Base-by-base conservation (phyloP, 352 stramenopile genomes). In the Phytopythium montanum region DNA sequence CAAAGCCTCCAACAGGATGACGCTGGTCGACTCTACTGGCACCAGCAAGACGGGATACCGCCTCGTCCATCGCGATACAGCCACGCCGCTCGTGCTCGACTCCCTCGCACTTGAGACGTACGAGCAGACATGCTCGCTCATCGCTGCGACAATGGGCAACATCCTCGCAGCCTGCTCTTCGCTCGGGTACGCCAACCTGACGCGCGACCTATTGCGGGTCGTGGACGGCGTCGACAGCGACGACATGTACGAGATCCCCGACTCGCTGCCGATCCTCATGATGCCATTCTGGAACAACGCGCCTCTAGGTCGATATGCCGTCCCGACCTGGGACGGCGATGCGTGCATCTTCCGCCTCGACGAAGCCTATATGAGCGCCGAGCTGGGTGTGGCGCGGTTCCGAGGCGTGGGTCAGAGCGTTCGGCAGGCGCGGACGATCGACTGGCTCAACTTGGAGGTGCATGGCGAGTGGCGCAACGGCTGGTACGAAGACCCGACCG, bases 401-500 rank as follows among this genome's bases (percentile, higher is more conserved):
- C 54, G 59, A 33, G 56, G 48, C 33, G 41, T 72, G 0, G 69
- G 69, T 31, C 52, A 41, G 38, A 66, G 19, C 6, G 54, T 64
- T 8, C 57, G 57, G 0, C 44, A 61, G 10, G 21, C 55, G 1
- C 44, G 42, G n/a, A 69, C 62, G 4, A 45, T 57, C 9, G 57
- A 64, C 26, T 72, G 65, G 65, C 39, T 72, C 5, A 52, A 50
- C 1, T 44, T 53, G 23, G 48, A 42, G 2, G n/a, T 6, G n/a
- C 38, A 53, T 19, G 66, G 62, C 5, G 18, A 49, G 19, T 73
- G 54, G 66, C 61, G 62, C 19, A 65, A 70, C 26, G 62, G 66
- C 14, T 73, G 66, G 66, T 73, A 73, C 23, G 62, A 73, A 61
- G 59, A 69, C 21, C 39, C 19, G 1, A 28, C 65, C 18, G 62